Percentiles rank a stretch among this genome's conserved stretches.
These are phyloP conservation scores for Agrocybe pediades DNA, from an alignment of 768 basidiomycete species.

Conservation along the genomic window DNA sequence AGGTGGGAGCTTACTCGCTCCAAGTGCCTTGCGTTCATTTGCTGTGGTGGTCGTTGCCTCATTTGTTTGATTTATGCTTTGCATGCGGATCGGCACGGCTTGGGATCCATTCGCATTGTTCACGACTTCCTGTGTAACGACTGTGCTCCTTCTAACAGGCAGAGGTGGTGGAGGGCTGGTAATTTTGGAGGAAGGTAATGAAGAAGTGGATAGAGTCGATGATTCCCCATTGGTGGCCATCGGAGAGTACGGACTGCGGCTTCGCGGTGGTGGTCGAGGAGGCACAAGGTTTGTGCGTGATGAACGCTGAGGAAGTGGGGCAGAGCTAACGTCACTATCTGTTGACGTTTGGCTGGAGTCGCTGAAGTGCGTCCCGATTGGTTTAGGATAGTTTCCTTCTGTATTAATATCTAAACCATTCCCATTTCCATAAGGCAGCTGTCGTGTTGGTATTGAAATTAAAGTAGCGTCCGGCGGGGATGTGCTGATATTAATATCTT, in stretches of 20 bases:
- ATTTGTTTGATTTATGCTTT: conserved; percentile 1
- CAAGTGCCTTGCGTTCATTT: conserved; percentile 36
- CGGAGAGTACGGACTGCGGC: conserved; percentile 21
- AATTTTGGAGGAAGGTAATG: conserved; percentile 13
- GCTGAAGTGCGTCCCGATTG: conserved; percentile 26
- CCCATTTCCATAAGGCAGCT: conserved; percentile 1
- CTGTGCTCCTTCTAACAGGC: conserved; percentile 42
- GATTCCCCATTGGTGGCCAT: conserved; percentile 18
- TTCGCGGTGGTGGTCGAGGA: conserved; percentile 25
- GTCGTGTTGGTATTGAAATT: conserved; percentile 24
- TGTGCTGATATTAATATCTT: conserved; percentile 8
- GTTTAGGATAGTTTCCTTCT: conserved; percentile 11
- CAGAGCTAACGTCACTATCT: conserved; percentile 13
- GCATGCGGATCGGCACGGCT: conserved; percentile 26
- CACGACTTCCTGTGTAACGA: conserved; percentile 19
- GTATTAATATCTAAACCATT: neutral
- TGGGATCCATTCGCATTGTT: conserved; percentile 17
- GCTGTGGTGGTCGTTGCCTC: conserved; percentile 21
- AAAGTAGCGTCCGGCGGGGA: conserved; percentile 10
- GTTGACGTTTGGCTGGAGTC: conserved; percentile 42
- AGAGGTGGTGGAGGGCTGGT: conserved; percentile 44
- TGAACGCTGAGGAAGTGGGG: conserved; percentile 14
- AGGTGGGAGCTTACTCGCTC: conserved; percentile 54
- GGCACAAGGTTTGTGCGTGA: conserved; percentile 13
- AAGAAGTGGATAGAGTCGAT: conserved; percentile 11